phyloP scores from a whole-genome alignment of 1,284 basidiomycete species.

The Rhodotorula mucilaginosa region DNA sequence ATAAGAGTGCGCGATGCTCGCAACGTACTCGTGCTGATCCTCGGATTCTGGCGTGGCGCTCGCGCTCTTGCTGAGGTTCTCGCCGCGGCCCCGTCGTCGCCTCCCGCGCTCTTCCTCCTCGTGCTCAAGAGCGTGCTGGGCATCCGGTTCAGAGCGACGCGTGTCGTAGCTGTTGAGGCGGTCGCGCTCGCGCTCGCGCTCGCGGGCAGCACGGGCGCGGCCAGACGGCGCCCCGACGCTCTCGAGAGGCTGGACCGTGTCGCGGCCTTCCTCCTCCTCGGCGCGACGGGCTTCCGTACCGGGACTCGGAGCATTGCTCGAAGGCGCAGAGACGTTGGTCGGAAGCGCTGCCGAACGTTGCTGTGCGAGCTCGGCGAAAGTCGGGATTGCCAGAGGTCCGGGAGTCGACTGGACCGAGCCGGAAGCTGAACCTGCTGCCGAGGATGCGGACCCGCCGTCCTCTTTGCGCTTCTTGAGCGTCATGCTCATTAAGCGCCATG shows the following conservation, averaged over 20 bases:
- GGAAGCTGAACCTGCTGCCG: neutral
- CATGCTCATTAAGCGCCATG: conserved; percentile 97
- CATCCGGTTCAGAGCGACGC: neutral
- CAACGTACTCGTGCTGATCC: conserved; percentile 59
- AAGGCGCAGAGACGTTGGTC: neutral
- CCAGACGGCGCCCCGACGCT: neutral
- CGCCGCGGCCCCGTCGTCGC: conserved; percentile 44
- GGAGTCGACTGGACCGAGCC: conserved; percentile 3
- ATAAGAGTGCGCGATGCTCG: neutral
- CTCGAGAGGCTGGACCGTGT: conserved; percentile 8
- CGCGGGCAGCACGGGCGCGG: conserved; percentile 4
- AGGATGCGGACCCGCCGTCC: conserved; percentile 28
- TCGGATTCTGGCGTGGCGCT: conserved; percentile 45
- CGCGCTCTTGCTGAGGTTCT: conserved; percentile 43
- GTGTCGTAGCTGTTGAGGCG: neutral
- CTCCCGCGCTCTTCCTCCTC: conserved; percentile 13
- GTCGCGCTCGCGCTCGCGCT: conserved; percentile 7
- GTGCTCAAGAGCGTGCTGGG: conserved; percentile 2
- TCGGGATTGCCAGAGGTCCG: conserved; percentile 3
- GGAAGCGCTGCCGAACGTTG: neutral
- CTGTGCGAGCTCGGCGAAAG: conserved; percentile 16
- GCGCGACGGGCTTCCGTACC: neutral
- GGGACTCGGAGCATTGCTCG: conserved; percentile 9
- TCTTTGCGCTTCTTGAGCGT: conserved; percentile 72
- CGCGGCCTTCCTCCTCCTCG: conserved; percentile 10